A percentile compares a stretch with the other conserved stretches of the same genome.
phyloP scores from a whole-genome alignment of 768 basidiomycete species.

The Aureoboletus auriporus region DNA sequence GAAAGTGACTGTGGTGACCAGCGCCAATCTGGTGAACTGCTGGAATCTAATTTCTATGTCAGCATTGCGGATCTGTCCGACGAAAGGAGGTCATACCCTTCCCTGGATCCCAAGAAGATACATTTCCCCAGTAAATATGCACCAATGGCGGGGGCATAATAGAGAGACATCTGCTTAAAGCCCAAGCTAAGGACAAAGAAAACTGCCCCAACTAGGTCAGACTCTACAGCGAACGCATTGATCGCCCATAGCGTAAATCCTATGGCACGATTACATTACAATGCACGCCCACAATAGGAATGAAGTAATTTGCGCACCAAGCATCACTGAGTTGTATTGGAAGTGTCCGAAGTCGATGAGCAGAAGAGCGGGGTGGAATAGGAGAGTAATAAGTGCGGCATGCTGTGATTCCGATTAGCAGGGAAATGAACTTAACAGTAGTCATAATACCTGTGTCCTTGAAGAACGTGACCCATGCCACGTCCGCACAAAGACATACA shows the following conservation, averaged over 20 bases:
- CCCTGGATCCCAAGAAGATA: slow-evolving; percentile 63
- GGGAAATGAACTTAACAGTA: not conserved
- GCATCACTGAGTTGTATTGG: slow-evolving; percentile 94
- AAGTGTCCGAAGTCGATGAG: slow-evolving; percentile 92
- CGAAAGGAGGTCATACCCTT: slow-evolving; percentile 52
- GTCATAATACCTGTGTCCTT: slow-evolving; percentile 64
- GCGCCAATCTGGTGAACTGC: slow-evolving; percentile 64
- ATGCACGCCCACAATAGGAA: not conserved
- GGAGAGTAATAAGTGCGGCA: slow-evolving; percentile 61
- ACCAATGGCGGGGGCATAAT: slow-evolving; percentile 91
- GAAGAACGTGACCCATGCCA: slow-evolving; percentile 71
- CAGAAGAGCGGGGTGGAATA: slow-evolving; percentile 81
- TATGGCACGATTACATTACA: slow-evolving; percentile 21
- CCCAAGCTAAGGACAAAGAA: slow-evolving; percentile 81
- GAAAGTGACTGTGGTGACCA: slow-evolving; percentile 61
- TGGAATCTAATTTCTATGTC: slow-evolving; percentile 28
- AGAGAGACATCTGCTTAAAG: slow-evolving; percentile 96
- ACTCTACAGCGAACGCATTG: slow-evolving; percentile 62
- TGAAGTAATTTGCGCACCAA: slow-evolving; percentile 47
- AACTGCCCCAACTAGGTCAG: slow-evolving; percentile 72
- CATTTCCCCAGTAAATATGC: slow-evolving; percentile 90
- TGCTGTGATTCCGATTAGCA: slow-evolving; percentile 24
- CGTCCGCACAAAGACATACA: slow-evolving; percentile 58
- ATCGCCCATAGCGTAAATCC: slow-evolving; percentile 69
- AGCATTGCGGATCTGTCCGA: not conserved